Evolutionary conservation across 169 alveolate species (phyloP).

Genomic region (Babesia gibsoni): DNA sequence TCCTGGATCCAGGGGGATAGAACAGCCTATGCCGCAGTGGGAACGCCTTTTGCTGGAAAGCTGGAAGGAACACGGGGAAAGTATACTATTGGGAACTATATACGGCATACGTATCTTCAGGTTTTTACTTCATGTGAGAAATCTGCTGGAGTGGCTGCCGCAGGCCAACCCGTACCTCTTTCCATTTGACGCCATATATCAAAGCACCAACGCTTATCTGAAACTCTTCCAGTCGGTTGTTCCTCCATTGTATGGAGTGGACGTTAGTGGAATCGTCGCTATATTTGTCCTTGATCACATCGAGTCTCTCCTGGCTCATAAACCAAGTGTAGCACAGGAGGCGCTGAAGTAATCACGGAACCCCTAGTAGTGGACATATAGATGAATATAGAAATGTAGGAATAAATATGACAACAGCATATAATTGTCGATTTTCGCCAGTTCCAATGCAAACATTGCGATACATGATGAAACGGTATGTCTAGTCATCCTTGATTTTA

Average conservation of each 20-base stretch:
- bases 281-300: constrained; percentile 66
- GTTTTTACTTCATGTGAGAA: constrained; percentile 69
- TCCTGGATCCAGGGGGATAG: no score
- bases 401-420: no score
- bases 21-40: not conserved
- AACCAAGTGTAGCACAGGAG: constrained; percentile 21
- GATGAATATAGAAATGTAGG: not conserved
- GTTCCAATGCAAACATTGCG: no score
- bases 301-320: constrained; percentile 37
- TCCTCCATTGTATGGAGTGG: constrained; percentile 68
- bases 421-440: no score
- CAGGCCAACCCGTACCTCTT: constrained; percentile 80
- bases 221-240: constrained; percentile 62
- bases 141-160: constrained; percentile 79
- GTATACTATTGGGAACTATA: constrained; percentile 24
- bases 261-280: constrained; percentile 65
- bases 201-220: constrained; percentile 72
- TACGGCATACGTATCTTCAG: constrained; percentile 69
- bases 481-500: no score
- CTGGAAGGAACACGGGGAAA: constrained; percentile 29
- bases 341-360: not conserved
- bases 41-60: constrained; percentile 27
- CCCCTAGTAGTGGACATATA: not conserved
- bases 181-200: constrained; percentile 72
- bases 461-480: no score